phyloP scores from a whole-genome alignment of 148 eudicot species.

The Rhododendron ferrugineum region DNA sequence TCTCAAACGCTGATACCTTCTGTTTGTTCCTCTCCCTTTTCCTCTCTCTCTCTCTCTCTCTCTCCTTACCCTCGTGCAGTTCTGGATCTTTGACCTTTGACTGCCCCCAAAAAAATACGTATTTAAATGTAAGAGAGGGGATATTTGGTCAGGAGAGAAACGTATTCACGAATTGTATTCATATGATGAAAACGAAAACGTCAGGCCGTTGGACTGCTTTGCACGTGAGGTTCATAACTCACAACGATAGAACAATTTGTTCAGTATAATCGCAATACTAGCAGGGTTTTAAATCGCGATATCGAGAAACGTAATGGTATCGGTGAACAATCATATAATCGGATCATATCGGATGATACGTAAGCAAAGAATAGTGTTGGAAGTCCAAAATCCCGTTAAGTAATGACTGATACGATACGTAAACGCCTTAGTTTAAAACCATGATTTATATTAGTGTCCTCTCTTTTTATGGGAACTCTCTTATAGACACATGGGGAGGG shows the following conservation, averaged over 20 bases:
- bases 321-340: no score
- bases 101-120: constrained; percentile 7
- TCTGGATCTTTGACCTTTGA: constrained; percentile 54
- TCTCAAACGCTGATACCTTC: constrained; percentile 50
- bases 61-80: constrained; percentile 17
- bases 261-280: background rate
- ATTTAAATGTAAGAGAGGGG: constrained; percentile 19
- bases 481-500: constrained; percentile 42
- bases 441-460: background rate
- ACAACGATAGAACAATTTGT: constrained; percentile 6
- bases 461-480: constrained; percentile 8
- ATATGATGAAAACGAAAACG: constrained; percentile 18
- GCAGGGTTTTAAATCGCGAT: no score
- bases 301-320: no score
- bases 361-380: no score
- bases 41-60: background rate
- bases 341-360: no score
- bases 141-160: constrained; percentile 28
- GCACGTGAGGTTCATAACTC: constrained; percentile 65
- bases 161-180: constrained; percentile 9
- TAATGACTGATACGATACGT: no score
- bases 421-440: no score
- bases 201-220: constrained; percentile 53
- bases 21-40: constrained; percentile 31
- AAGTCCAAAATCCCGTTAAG: no score